A percentile compares a stretch with the other conserved stretches of the same genome.
Evolutionary conservation across 129 eudicot species (phyloP).

Genomic region (Flaveria brownii): DNA sequence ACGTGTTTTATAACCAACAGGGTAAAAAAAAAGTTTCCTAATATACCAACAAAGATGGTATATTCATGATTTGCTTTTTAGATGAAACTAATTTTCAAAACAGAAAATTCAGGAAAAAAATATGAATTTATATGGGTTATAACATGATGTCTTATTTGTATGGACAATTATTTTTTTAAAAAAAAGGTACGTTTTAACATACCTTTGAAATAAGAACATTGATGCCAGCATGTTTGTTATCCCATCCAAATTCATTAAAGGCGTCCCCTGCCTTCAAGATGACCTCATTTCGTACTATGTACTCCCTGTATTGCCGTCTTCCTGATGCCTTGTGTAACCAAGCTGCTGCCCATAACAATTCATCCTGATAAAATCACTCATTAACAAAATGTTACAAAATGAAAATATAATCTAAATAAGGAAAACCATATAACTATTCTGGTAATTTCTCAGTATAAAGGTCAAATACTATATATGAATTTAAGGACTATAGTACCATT

Average conservation of each 20-base stretch:
- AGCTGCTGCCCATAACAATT: conserved; percentile 94
- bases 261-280: conserved; percentile 87
- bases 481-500: too few relatives aligned
- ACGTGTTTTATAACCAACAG: background rate
- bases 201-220: conserved; percentile 97
- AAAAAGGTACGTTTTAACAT: background rate
- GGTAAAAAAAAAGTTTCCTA: background rate
- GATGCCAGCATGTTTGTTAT: conserved; percentile 98
- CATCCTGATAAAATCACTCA: conserved; percentile 51
- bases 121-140: background rate
- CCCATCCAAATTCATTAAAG: conserved; percentile 98
- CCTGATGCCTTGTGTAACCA: conserved; percentile 96
- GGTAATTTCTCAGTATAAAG: too few relatives aligned
- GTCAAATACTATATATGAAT: too few relatives aligned
- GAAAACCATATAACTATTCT: background rate
- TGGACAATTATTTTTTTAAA: background rate
- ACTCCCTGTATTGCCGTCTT: conserved; percentile 74
- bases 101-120: background rate
- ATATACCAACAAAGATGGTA: background rate
- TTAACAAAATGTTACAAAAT: background rate
- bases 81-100: background rate
- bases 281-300: conserved; percentile 80
- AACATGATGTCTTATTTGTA: background rate
- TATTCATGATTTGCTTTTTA: too few relatives aligned
- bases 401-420: background rate